phyloP scores from a whole-genome alignment of 805 yeast genomes.

The Ogataea henricii region DNA sequence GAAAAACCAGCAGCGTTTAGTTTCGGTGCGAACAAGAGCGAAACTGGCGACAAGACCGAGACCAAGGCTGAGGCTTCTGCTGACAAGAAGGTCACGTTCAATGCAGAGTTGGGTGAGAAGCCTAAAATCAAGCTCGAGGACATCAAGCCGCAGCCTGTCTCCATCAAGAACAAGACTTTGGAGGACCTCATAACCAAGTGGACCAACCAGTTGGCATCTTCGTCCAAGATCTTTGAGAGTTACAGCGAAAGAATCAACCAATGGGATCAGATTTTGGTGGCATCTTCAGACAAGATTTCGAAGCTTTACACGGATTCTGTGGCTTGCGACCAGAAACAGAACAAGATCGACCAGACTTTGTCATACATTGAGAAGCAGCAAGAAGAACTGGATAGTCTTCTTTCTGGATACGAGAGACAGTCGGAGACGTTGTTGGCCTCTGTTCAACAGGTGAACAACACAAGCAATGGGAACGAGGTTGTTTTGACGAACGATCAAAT shows the following conservation, averaged over 20 bases:
- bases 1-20: background rate
- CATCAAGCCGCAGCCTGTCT: conserved; percentile 66
- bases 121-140: conserved; percentile 47
- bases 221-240: conserved; percentile 70
- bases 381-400: conserved; percentile 79
- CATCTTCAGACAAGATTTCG: conserved; percentile 82
- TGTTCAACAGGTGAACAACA: conserved; percentile 27
- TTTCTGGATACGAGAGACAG: conserved; percentile 80
- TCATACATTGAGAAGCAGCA: conserved; percentile 89
- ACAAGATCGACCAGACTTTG: conserved; percentile 83
- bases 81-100: conserved; percentile 3
- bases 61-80: background rate
- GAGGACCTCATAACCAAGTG: conserved; percentile 92
- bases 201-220: conserved; percentile 80
- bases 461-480: conserved; percentile 19
- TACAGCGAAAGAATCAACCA: conserved; percentile 74
- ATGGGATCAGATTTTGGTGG: conserved; percentile 85
- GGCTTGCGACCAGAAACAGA: conserved; percentile 82
- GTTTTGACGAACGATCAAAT: conserved; percentile 73
- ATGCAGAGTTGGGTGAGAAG: conserved; percentile 16
- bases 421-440: conserved; percentile 52
- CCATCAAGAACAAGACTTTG: conserved; percentile 85
- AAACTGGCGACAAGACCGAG: background rate
- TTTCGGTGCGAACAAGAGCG: conserved; percentile 1
- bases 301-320: conserved; percentile 75